Evolutionary conservation across 441 rosid genomes (phyloP), one percentile per base, ranked within the genome.

Genomic region (Pelargonium citronellum): DNA sequence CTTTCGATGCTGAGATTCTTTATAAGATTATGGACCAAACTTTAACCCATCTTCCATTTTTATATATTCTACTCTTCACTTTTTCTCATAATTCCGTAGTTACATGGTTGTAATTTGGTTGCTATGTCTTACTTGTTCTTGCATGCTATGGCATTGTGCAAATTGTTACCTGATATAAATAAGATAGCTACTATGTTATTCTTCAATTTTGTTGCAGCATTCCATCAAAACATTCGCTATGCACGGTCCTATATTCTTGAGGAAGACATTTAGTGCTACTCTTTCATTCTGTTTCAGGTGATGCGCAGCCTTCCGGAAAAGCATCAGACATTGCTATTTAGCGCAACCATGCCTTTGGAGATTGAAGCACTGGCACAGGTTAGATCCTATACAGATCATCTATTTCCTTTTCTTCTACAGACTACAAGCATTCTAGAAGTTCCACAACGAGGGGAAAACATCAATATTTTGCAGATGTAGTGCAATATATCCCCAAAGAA

Each of bases 341-440:
- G 78, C 44, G 78, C 78, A 27, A 74, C 78, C 20, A 74, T 74
- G 78, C 78, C 78, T 17, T 63, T 66, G 63, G 78, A 74, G 73
- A 74, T 74, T 30, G 78, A 74, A 70, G 73, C 66, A 58, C 49
- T 74, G 46, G 67, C 78, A 46, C 78, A 74, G 78, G 78, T 74
- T 24, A 34, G 49, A 41, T 44, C 27, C 69, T 62, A 24, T 22
- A 51, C 73, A 72, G 47, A 19, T 53, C 24, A 67, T 63, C 11
- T 22, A 7, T 58, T 47, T 30, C 2, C 43, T 6, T 69, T 44
- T 9, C 43, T 16, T 17, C 17, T 53, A 1, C 17, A 1, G 16
- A 15, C 19, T 66, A 13, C 2, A 58, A 64, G 47, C 51, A 62
- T 46, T 16, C 15, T 67, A 20, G 44, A 15, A 70, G 41, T 58